A percentile compares a stretch with the other conserved stretches of the same genome.
Evolutionary conservation across 2,329 filamentous ascomycete genomes (phyloP).

Genomic region (Hortaea werneckii): DNA sequence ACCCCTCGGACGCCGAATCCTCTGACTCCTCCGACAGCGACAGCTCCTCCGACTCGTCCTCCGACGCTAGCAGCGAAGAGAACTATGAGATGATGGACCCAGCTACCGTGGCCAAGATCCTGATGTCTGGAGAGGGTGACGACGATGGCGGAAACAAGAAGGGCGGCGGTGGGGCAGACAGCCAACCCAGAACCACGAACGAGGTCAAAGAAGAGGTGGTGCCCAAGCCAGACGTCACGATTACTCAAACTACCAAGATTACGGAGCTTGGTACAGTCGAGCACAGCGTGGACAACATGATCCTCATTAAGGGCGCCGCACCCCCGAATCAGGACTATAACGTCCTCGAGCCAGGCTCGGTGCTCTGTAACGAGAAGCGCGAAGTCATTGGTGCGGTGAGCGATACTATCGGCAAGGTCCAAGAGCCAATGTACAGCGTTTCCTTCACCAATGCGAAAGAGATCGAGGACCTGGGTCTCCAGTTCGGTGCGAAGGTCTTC

Average conservation of each 20-base stretch:
- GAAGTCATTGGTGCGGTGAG: slow-evolving; percentile 68
- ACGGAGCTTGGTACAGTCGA: slow-evolving; percentile 66
- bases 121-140: slow-evolving; percentile 73
- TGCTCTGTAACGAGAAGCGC: slow-evolving; percentile 68
- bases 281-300: slow-evolving; percentile 65
- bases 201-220: slow-evolving; percentile 48
- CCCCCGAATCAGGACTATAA: slow-evolving; percentile 61
- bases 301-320: slow-evolving; percentile 67
- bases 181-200: slow-evolving; percentile 66
- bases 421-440: slow-evolving; percentile 77
- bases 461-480: slow-evolving; percentile 56
- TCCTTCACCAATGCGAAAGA: slow-evolving; percentile 61
- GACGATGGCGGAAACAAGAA: slow-evolving; percentile 62
- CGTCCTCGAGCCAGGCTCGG: slow-evolving; percentile 73
- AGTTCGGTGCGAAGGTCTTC: slow-evolving; percentile 60
- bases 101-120: slow-evolving; percentile 70
- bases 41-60: slow-evolving; percentile 24
- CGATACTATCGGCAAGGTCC: slow-evolving; percentile 76
- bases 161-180: slow-evolving; percentile 28
- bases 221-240: slow-evolving; percentile 62
- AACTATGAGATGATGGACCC: slow-evolving; percentile 65
- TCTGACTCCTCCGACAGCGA: slow-evolving; percentile 41
- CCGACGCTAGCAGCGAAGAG: slow-evolving; percentile 45
- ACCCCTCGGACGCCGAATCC: slow-evolving; percentile 51
- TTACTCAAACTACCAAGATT: slow-evolving; percentile 68